Evolutionary conservation across 768 basidiomycete genomes (phyloP).

Genomic region (Cystofilobasidium capitatum): DNA sequence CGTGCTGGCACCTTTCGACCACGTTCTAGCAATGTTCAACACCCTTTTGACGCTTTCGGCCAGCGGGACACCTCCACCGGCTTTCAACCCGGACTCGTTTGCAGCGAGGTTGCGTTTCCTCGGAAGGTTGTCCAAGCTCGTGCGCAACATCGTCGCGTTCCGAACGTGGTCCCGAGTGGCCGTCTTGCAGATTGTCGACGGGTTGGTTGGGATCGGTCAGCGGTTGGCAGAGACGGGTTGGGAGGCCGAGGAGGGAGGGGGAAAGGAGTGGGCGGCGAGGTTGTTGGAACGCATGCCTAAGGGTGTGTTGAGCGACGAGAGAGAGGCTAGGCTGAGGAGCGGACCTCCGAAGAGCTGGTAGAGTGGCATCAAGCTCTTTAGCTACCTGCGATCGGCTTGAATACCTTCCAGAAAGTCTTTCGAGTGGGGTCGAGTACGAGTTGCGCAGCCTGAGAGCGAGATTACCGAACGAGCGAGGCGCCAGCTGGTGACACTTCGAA

Average conservation of each 20-base stretch:
- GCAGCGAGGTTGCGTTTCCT: slow-evolving; percentile 64
- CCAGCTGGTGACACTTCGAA: too few species aligned
- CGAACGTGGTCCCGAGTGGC: slow-evolving; percentile 58
- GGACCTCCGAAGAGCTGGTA: slow-evolving; percentile 27
- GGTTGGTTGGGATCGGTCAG: slow-evolving; percentile 54
- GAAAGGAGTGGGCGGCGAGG: slow-evolving; percentile 54
- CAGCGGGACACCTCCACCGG: slow-evolving; percentile 38
- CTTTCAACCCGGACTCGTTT: slow-evolving; percentile 68
- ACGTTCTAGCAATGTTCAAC: slow-evolving; percentile 43
- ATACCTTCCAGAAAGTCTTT: too few species aligned
- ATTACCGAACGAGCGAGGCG: too few species aligned
- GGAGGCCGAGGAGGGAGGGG: slow-evolving; percentile 59
- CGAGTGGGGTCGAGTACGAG: too few species aligned
- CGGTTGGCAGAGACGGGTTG: slow-evolving; percentile 65
- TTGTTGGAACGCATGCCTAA: slow-evolving; percentile 40
- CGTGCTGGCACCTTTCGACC: slow-evolving; percentile 47
- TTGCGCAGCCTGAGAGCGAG: too few species aligned
- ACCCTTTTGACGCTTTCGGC: slow-evolving; percentile 20
- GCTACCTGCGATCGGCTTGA: too few species aligned
- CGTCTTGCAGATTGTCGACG: slow-evolving; percentile 49
- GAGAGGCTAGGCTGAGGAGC: slow-evolving; percentile 19
- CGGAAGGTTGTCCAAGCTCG: slow-evolving; percentile 56
- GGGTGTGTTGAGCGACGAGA: slow-evolving; percentile 22
- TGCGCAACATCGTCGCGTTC: slow-evolving; percentile 66
- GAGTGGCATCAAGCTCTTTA: too few species aligned